Evolutionary conservation across 2,329 filamentous ascomycete genomes (phyloP), one percentile per base, ranked within the genome.

Genomic region (Alternaria triticina): DNA sequence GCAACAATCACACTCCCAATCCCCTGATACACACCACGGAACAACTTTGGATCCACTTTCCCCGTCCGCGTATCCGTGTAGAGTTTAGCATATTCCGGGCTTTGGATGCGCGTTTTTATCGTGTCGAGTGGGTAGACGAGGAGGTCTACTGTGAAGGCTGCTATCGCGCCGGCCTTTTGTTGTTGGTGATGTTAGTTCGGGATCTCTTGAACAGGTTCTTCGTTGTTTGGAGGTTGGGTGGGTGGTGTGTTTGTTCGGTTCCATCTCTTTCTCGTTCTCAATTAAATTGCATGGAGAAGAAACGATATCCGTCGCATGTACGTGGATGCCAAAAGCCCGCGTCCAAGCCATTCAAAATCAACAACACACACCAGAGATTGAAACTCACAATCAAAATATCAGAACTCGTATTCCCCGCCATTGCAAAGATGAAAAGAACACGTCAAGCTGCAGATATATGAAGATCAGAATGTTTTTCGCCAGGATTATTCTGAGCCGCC

Each of bases 41-140:
- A 89, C 59, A 90, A 83, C 20, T 86, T 78, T 57, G 85, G 83
- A 47, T 85, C 87, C 30, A 88, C 79, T 1, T 83, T 83, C 13
- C 86, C 85, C 22, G 87, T 86, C 1, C 81, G 80, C 15, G 84
- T 84, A 81, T 90, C 82, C 72, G 85, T 87, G 76, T 89, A 95
- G 1, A 90, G 84, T 54, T 86, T 86, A 40, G 88, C 82, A 80
- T 94, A 96, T 72, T 94, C 87, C 12, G 89, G 90, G 57, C 90
- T 93, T 77, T 97, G 94, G 51, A 93, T 86, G 10, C 94, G 88
- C 8, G 94, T 97, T 78, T 97, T 97, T 73, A 97, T 84, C 0
- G 94, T 97, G 77, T 97, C 94, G 15, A 97, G 84, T 0, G 94
- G 94, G 74, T 96, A 97, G 36, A 97, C 88, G 15, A 97, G 84